Conservation (phyloP, 2,329 filamentous ascomycete genomes). For the Stagonosporopsis cucurbitacearum region DNA sequence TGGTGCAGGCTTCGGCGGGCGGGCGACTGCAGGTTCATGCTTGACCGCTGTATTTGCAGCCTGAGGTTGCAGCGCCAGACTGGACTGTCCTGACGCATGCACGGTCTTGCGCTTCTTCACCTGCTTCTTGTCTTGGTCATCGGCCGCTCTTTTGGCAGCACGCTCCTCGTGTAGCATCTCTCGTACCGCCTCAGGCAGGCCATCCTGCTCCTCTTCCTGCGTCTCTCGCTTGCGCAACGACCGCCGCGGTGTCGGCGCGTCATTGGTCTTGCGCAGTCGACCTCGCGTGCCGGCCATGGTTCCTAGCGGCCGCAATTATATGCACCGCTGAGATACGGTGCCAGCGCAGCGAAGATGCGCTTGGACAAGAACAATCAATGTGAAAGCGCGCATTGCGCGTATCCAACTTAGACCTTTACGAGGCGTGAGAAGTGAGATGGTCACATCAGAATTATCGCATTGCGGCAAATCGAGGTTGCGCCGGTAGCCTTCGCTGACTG, state of each 20-base stretch:
- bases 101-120: slow-evolving; percentile 48
- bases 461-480: slow-evolving; percentile 4
- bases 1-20: not conserved
- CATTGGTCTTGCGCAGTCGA: slow-evolving; percentile 28
- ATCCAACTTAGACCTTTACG: not conserved
- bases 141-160: slow-evolving; percentile 34
- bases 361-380: not conserved
- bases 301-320: not conserved
- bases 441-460: not conserved
- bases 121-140: slow-evolving; percentile 43
- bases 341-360: not conserved
- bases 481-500: slow-evolving; percentile 1
- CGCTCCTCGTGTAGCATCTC: slow-evolving; percentile 55
- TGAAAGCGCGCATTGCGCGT: slow-evolving; percentile 3
- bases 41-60: not conserved
- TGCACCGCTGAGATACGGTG: slow-evolving; percentile 1
- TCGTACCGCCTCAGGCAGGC: slow-evolving; percentile 52
- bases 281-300: slow-evolving; percentile 41
- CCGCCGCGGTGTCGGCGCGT: slow-evolving; percentile 26
- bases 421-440: not conserved
- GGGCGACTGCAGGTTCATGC: not conserved
- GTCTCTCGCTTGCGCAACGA: slow-evolving; percentile 33
- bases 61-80: slow-evolving; percentile 4
- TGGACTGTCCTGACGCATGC: slow-evolving; percentile 11
- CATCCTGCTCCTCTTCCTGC: slow-evolving; percentile 31